Percentiles rank a stretch among this genome's conserved stretches.
phyloP scores from a whole-genome alignment of 2,329 filamentous ascomycete species.

The Myriosclerotinia curreyana region DNA sequence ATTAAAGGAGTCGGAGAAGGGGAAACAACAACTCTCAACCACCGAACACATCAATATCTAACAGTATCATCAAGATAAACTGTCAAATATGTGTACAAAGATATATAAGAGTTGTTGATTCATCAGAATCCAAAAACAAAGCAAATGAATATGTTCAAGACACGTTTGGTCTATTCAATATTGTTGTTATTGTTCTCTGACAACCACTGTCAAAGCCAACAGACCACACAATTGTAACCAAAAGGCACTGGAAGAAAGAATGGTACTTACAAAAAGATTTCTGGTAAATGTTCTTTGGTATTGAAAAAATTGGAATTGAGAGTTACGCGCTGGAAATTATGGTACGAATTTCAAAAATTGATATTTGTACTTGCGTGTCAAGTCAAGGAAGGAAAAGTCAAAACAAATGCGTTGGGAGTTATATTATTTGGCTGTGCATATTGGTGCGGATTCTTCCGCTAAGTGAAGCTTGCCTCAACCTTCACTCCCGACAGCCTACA shows the following conservation, averaged over 20 bases:
- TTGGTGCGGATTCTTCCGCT: too few species aligned
- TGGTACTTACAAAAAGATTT: too few species aligned
- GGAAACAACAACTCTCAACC: not conserved
- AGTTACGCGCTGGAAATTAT: not conserved
- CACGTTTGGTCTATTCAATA: not conserved
- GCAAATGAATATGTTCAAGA: not conserved
- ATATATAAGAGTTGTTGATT: not conserved
- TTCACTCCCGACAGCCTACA: not conserved
- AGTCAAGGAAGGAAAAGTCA: not conserved
- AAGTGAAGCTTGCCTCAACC: not conserved
- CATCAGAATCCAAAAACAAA: not conserved
- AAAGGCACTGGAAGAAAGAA: not conserved
- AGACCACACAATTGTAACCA: not conserved
- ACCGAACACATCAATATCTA: not conserved
- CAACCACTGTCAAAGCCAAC: not conserved
- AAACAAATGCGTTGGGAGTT: not conserved
- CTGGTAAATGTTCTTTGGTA: too few species aligned
- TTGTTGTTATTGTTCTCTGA: not conserved
- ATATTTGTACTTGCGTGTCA: not conserved
- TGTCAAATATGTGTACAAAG: not conserved
- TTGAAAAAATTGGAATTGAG: too few species aligned
- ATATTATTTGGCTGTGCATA: too few species aligned
- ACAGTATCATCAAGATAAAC: not conserved
- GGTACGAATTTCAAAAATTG: not conserved
- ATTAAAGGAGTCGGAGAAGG: not conserved